Percentiles rank a stretch among this genome's conserved stretches.
phyloP scores from a whole-genome alignment of 495 filamentous ascomycete genomes.

The Podospora pseudocomata region DNA sequence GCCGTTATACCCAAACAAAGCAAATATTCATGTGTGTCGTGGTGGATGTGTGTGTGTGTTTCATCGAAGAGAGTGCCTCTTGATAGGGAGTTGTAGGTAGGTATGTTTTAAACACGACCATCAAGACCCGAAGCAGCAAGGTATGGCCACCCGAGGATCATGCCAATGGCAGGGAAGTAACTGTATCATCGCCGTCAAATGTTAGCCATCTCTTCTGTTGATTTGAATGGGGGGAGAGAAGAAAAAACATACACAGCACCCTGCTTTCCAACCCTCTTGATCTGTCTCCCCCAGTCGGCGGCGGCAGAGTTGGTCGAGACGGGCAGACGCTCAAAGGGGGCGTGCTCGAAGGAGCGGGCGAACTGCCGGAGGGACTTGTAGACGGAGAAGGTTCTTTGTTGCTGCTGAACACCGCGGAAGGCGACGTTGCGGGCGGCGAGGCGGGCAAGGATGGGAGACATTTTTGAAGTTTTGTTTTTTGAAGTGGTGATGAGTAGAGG shows the following conservation, averaged over 20 bases:
- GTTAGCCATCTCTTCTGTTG: neutral
- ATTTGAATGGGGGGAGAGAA: neutral
- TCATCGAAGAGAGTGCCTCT: neutral
- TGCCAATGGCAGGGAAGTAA: conserved; percentile 6
- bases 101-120: conserved; percentile 2
- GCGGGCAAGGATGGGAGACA: conserved; percentile 6
- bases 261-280: conserved; percentile 3
- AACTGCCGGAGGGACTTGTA: conserved; percentile 5
- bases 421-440: conserved; percentile 5
- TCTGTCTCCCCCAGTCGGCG: conserved; percentile 8
- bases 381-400: conserved; percentile 6
- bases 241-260: conserved; percentile 6
- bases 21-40: neutral
- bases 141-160: conserved; percentile 7
- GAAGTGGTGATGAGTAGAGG: neutral
- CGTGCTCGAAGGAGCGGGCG: conserved; percentile 9
- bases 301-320: conserved; percentile 1
- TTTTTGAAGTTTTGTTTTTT: conserved; percentile 1
- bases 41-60: neutral
- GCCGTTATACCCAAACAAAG: neutral
- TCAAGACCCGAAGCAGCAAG: neutral
- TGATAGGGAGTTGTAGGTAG: neutral
- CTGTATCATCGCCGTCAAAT: neutral
- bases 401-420: neutral
- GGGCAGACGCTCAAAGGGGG: conserved; percentile 7